These are phyloP conservation scores for Russula emetica DNA, from an alignment of 768 basidiomycete genomes.

Conservation along the genomic window DNA sequence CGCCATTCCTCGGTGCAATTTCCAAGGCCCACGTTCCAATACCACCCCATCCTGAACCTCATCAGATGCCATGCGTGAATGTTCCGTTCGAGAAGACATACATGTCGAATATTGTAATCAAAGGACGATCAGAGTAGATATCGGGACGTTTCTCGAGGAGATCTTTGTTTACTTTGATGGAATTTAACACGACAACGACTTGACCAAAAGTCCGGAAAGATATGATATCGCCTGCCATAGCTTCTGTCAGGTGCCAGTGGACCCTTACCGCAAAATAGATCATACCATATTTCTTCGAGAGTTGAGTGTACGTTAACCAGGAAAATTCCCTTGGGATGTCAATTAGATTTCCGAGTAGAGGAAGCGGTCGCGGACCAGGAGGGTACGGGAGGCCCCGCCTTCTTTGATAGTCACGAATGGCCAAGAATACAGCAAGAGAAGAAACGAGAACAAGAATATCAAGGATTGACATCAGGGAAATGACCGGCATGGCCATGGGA, in stretches of 20 bases:
- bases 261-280: neutral
- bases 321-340: conserved; percentile 14
- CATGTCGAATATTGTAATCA: conserved; percentile 8
- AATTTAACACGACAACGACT: conserved; percentile 48
- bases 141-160: conserved; percentile 51
- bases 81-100: neutral
- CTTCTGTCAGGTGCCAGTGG: neutral
- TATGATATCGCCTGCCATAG: neutral
- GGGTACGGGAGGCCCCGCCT: conserved; percentile 7
- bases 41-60: neutral
- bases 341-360: conserved; percentile 13
- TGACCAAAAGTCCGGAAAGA: conserved; percentile 40
- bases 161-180: conserved; percentile 42
- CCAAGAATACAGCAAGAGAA: neutral
- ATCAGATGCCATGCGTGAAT: neutral
- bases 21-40: conserved; percentile 5
- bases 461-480: neutral
- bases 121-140: conserved; percentile 26
- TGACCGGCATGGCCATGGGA: too few species aligned
- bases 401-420: conserved; percentile 3
- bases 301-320: conserved; percentile 8
- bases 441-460: conserved; percentile 3
- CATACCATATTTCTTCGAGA: neutral
- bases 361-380: conserved; percentile 16
- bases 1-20: conserved; percentile 4